Evolutionary conservation across 2,329 filamentous ascomycete species (phyloP).

Genomic region (Zymoseptoria crescenta): DNA sequence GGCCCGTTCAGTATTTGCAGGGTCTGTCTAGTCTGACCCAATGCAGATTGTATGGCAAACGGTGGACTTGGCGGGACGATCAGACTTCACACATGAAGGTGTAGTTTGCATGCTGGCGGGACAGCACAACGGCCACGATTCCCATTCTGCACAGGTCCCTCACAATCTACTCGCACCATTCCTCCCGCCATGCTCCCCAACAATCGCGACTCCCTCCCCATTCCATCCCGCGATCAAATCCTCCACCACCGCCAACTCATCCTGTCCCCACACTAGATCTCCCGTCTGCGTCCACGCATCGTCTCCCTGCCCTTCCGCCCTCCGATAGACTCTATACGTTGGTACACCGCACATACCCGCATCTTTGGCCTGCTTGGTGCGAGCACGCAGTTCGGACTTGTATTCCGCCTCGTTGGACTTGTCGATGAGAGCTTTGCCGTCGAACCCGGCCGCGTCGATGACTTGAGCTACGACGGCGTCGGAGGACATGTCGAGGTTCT

Average conservation of each 20-base stretch:
- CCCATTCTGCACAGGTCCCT: neutral
- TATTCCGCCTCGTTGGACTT: constrained; percentile 10
- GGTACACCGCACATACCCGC: constrained; percentile 17
- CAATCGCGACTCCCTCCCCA: constrained; percentile 6
- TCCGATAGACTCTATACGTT: constrained; percentile 16
- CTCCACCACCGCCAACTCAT: constrained; percentile 17
- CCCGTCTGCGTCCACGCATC: constrained; percentile 10
- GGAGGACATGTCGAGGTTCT: constrained; percentile 18
- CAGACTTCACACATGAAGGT: too few species aligned
- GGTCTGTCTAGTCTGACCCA: too few species aligned
- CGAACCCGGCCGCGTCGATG: constrained; percentile 13
- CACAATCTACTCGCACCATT: neutral
- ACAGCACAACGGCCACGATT: too few species aligned
- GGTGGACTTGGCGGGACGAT: too few species aligned
- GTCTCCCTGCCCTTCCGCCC: constrained; percentile 3
- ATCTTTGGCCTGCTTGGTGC: constrained; percentile 16
- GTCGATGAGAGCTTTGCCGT: constrained; percentile 7
- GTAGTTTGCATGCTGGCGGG: too few species aligned
- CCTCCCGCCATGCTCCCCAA: neutral
- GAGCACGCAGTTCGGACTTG: constrained; percentile 15
- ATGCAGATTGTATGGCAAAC: too few species aligned
- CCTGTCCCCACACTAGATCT: constrained; percentile 20
- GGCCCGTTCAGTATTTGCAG: too few species aligned
- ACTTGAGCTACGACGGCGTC: constrained; percentile 13
- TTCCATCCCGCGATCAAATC: constrained; percentile 18